Conservation (phyloP, 257 asterid species). For the Haberlea rhodopensis region DNA sequence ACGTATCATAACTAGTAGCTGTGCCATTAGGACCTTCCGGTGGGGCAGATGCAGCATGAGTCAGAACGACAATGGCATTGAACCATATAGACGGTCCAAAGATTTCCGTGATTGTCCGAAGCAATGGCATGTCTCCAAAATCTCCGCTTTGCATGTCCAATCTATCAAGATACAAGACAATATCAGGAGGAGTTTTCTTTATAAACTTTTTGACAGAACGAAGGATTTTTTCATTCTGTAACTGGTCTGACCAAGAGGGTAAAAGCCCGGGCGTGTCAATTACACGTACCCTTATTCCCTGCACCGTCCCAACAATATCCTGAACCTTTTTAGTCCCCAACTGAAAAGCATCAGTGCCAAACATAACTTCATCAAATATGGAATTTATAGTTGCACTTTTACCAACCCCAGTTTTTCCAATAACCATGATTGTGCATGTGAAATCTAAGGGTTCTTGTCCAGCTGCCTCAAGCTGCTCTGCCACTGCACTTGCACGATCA, state of each 20-base stretch:
- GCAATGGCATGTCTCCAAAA: constrained; percentile 82
- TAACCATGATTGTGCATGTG: constrained; percentile 96
- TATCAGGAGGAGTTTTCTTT: constrained; percentile 90
- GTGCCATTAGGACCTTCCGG: constrained; percentile 96
- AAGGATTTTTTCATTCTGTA: constrained; percentile 80
- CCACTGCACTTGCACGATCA: constrained; percentile 99
- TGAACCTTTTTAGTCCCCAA: constrained; percentile 87
- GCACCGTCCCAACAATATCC: constrained; percentile 94
- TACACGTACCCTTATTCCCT: constrained; percentile 93
- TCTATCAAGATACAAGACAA: constrained; percentile 91
- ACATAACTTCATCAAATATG: constrained; percentile 79
- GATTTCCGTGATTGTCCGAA: constrained; percentile 82
- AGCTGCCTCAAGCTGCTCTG: constrained; percentile 95
- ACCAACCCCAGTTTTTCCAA: constrained; percentile 97
- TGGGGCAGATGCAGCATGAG: constrained; percentile 98
- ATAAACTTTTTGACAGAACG: constrained; percentile 72
- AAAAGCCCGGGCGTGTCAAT: constrained; percentile 96
- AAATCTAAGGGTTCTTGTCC: constrained; percentile 92
- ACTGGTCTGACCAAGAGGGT: constrained; percentile 96
- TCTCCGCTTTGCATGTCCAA: constrained; percentile 95
- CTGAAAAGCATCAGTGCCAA: constrained; percentile 88
- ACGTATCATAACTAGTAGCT: constrained; percentile 87
- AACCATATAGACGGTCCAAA: constrained; percentile 98
- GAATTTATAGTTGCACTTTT: constrained; percentile 98
- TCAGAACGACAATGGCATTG: constrained; percentile 94